Percentiles rank a stretch among this genome's conserved stretches.
phyloP scores from a whole-genome alignment of 768 basidiomycete species.

The Tephrocybe sp. region DNA sequence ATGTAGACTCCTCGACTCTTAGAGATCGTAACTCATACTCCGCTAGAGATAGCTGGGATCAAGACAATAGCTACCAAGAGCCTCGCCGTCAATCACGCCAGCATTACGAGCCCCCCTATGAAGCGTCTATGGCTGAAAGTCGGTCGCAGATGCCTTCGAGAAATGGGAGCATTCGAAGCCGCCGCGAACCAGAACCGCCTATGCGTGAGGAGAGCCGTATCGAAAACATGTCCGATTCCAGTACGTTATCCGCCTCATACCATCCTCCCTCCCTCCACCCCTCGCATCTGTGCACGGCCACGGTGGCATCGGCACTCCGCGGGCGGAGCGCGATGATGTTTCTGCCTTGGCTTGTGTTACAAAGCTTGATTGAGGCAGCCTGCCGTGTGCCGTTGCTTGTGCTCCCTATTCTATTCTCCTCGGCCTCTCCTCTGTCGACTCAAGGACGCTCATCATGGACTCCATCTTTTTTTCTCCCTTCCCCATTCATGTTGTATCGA shows the following conservation, averaged over 20 bases:
- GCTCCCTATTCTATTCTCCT: conserved; percentile 23
- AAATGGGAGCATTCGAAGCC: conserved; percentile 26
- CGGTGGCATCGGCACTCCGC: conserved; percentile 25
- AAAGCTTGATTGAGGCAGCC: conserved; percentile 25
- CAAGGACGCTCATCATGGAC: conserved; percentile 45
- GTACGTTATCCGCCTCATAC: conserved; percentile 67
- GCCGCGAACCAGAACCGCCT: conserved; percentile 29
- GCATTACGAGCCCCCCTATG: conserved; percentile 13
- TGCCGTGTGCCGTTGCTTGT: conserved; percentile 24
- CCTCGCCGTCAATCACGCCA: conserved; percentile 13
- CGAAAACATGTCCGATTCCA: conserved; percentile 42
- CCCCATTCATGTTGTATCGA: conserved; percentile 27
- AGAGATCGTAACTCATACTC: conserved; percentile 23
- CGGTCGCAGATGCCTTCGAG: conserved; percentile 22
- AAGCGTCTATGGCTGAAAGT: conserved; percentile 18
- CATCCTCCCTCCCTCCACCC: conserved; percentile 38
- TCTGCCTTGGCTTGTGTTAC: conserved; percentile 15
- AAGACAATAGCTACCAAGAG: conserved; percentile 21
- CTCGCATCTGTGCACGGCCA: conserved; percentile 35
- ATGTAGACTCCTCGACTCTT: conserved; percentile 25
- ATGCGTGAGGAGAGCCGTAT: conserved; percentile 29
- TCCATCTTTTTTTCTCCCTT: conserved; percentile 31
- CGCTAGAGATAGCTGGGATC: conserved; percentile 25
- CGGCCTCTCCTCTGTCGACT: conserved; percentile 33
- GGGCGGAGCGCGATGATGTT: conserved; percentile 19